Conservation (phyloP, 164 flowering plant species). For the Vitis rupestris region DNA sequence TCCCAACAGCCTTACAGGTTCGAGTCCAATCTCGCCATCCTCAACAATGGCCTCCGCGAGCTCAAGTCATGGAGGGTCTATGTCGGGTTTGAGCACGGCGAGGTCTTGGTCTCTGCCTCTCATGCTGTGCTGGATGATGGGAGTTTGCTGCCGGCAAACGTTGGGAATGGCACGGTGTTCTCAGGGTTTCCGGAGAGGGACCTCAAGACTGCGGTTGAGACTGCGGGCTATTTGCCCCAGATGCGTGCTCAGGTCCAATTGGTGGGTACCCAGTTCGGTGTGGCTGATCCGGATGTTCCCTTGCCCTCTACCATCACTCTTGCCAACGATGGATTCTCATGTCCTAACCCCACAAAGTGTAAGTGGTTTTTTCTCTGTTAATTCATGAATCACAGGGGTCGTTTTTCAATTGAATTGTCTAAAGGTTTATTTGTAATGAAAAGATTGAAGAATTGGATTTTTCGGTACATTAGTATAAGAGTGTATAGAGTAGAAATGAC, state of each 20-base stretch:
- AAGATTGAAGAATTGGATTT: too few species aligned
- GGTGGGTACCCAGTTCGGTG: constrained; percentile 67
- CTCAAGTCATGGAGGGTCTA: constrained; percentile 38
- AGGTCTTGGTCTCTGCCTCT: constrained; percentile 55
- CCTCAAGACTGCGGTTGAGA: constrained; percentile 59
- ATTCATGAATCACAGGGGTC: too few species aligned
- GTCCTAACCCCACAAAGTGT: constrained; percentile 34
- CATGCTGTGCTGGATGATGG: constrained; percentile 56
- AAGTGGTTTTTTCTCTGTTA: not conserved
- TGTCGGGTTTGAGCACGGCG: constrained; percentile 49
- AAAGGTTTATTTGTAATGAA: too few species aligned
- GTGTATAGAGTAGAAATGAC: too few species aligned
- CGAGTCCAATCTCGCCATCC: constrained; percentile 34
- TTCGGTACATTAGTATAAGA: too few species aligned
- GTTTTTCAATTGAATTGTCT: not conserved
- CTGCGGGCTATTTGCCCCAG: constrained; percentile 60
- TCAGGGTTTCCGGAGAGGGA: constrained; percentile 56
- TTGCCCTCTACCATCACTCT: constrained; percentile 48
- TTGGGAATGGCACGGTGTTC: constrained; percentile 49
- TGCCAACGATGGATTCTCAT: constrained; percentile 49
- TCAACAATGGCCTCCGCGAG: constrained; percentile 43
- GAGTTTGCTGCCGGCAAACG: constrained; percentile 36
- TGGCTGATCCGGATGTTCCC: constrained; percentile 33
- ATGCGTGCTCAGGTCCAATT: constrained; percentile 40
- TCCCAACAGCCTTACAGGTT: constrained; percentile 43